phyloP scores from a whole-genome alignment of 371 early-diverging fungal genomes.

The Mucor irregularis region DNA sequence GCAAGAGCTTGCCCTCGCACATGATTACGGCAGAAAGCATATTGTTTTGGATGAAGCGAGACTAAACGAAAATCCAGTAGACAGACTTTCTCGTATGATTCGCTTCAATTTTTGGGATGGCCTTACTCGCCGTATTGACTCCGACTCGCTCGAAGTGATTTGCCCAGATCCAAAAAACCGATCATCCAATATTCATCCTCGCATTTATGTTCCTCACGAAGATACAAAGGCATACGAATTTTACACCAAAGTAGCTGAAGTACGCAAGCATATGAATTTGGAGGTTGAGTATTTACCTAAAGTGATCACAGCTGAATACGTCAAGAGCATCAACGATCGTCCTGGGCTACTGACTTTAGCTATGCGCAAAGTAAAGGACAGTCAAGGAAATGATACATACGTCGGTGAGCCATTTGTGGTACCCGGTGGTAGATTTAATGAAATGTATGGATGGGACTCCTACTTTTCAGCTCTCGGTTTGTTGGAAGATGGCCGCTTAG shows the following conservation, averaged over 20 bases:
- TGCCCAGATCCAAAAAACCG: constrained; percentile 94
- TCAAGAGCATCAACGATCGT: constrained; percentile 83
- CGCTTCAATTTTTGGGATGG: constrained; percentile 93
- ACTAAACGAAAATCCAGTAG: constrained; percentile 92
- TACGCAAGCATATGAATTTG: constrained; percentile 74
- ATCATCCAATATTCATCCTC: constrained; percentile 71
- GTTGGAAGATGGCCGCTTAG: constrained; percentile 78
- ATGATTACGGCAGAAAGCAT: constrained; percentile 82
- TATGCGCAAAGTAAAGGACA: constrained; percentile 62
- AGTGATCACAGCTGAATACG: constrained; percentile 87
- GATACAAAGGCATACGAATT: constrained; percentile 81
- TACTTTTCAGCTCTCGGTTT: constrained; percentile 94
- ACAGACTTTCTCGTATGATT: constrained; percentile 89
- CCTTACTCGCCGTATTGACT: constrained; percentile 91
- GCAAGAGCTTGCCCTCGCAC: constrained; percentile 92
- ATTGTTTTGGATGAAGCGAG: constrained; percentile 87
- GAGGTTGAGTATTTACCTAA: constrained; percentile 84
- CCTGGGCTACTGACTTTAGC: constrained; percentile 92
- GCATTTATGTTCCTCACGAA: constrained; percentile 88
- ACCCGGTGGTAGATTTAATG: constrained; percentile 98
- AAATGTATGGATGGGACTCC: constrained; percentile 98
- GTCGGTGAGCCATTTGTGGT: constrained; percentile 93
- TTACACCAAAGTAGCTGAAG: constrained; percentile 68
- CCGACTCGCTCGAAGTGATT: constrained; percentile 86
- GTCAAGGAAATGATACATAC: constrained; percentile 53